Percentiles rank a stretch among this genome's conserved stretches.
These are phyloP conservation scores for Eutypella sp. DNA, from an alignment of 2,329 filamentous ascomycete genomes.

Conservation along the genomic window DNA sequence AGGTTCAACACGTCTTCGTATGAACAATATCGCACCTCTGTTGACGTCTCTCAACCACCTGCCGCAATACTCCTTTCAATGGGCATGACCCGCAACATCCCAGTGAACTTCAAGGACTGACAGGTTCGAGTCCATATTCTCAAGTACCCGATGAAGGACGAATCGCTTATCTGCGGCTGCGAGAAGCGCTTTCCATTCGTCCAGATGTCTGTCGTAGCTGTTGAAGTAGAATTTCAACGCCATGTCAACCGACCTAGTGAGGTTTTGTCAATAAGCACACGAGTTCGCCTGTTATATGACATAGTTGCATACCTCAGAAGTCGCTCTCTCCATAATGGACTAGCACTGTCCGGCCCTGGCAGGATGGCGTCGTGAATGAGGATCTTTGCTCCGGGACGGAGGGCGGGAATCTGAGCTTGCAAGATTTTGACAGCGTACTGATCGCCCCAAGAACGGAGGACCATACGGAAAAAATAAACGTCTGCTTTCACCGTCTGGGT, in stretches of 20 bases:
- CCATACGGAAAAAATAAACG: constrained; percentile 18
- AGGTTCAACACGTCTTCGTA: no score
- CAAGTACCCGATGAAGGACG: constrained; percentile 11
- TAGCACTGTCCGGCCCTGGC: constrained; percentile 7
- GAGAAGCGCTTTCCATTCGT: constrained; percentile 18
- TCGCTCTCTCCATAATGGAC: constrained; percentile 13
- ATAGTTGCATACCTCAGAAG: constrained; percentile 8
- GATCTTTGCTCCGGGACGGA: constrained; percentile 15
- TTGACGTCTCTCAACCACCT: no score
- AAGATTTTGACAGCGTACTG: constrained; percentile 17
- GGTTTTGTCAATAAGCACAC: constrained; percentile 10
- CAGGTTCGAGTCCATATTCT: constrained; percentile 8
- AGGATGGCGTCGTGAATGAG: constrained; percentile 16
- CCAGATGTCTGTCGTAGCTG: constrained; percentile 12
- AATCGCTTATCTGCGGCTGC: constrained; percentile 15
- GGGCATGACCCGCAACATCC: no score
- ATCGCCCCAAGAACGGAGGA: constrained; percentile 17
- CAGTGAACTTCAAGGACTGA: constrained; percentile 13
- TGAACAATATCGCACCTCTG: no score
- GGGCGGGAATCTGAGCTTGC: constrained; percentile 19
- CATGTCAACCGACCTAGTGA: constrained; percentile 15
- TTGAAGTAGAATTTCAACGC: constrained; percentile 14
- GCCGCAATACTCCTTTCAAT: no score
- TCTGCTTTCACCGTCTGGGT: constrained; percentile 16
- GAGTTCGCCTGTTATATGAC: not conserved